phyloP scores from a whole-genome alignment of 2,329 filamentous ascomycete species.

The Alternaria arbusti region DNA sequence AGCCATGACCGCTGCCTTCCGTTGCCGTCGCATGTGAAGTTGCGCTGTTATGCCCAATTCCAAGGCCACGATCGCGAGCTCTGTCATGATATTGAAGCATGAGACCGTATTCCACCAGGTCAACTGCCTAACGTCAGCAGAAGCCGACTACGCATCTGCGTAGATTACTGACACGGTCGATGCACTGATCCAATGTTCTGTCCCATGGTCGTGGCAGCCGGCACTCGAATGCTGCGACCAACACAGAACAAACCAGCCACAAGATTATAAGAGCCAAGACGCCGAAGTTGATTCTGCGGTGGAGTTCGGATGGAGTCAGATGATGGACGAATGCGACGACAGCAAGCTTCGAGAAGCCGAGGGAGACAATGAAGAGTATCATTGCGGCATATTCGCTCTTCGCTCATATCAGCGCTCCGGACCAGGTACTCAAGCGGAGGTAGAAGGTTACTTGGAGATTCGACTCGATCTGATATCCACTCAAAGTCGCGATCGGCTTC shows the following conservation, averaged over 20 bases:
- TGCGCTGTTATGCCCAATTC: conserved; percentile 23
- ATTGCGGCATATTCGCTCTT: conserved; percentile 36
- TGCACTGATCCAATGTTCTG: conserved; percentile 12
- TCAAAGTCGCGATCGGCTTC: conserved; percentile 22
- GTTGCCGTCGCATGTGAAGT: conserved; percentile 18
- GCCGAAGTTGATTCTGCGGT: conserved; percentile 22
- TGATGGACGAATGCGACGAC: conserved; percentile 32
- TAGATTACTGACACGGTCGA: conserved; percentile 20
- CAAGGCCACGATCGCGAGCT: conserved; percentile 28
- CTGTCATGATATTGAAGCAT: conserved; percentile 25
- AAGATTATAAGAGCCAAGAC: conserved; percentile 11
- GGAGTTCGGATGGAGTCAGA: conserved; percentile 24
- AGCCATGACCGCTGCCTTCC: conserved; percentile 25
- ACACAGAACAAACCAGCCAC: conserved; percentile 22
- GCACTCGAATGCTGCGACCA: conserved; percentile 24
- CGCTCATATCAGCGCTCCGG: background rate
- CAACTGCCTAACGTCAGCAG: conserved; percentile 12
- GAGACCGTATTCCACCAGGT: conserved; percentile 27
- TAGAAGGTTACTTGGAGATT: conserved; percentile 15
- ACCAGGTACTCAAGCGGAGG: background rate
- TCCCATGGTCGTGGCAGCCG: conserved; percentile 28
- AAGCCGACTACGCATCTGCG: background rate
- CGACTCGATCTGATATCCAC: conserved; percentile 13
- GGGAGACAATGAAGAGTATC: conserved; percentile 29
- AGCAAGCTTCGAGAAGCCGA: conserved; percentile 37